phyloP scores from a whole-genome alignment of 257 asterid species.

The Solanum sejunctum region DNA sequence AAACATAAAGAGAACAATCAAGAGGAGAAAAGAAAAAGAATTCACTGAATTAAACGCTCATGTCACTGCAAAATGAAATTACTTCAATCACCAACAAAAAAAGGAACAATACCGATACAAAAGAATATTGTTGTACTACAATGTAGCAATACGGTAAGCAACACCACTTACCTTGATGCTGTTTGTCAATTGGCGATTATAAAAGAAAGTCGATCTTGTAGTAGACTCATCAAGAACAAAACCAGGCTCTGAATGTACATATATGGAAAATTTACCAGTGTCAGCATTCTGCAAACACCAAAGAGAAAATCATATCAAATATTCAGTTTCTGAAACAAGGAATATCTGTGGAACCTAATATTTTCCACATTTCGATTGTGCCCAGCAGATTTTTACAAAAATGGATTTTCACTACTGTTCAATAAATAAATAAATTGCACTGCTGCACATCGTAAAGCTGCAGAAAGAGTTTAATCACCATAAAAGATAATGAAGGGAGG shows the following conservation, averaged over 20 bases:
- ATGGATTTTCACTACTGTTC: not conserved
- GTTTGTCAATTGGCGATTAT: slow-evolving; percentile 49
- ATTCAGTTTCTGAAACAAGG: not conserved
- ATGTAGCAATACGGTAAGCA: not conserved
- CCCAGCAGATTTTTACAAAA: not conserved
- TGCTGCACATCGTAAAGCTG: not conserved
- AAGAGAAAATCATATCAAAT: not conserved
- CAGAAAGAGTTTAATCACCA: not conserved
- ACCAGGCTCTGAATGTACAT: slow-evolving; percentile 81
- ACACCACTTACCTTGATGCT: slow-evolving; percentile 50
- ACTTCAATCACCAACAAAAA: not conserved
- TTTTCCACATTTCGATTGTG: not conserved
- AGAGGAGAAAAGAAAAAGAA: not conserved
- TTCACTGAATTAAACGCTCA: not conserved
- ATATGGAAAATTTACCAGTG: slow-evolving; percentile 42
- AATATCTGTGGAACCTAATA: not conserved
- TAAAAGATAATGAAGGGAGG: not conserved
- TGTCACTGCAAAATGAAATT: not conserved
- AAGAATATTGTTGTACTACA: not conserved
- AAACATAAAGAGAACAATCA: not conserved
- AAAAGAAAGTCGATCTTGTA: slow-evolving; percentile 48
- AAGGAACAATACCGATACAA: not conserved
- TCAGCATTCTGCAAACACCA: slow-evolving; percentile 56
- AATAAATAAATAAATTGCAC: not conserved
- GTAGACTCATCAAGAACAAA: slow-evolving; percentile 72